A percentile compares a stretch with the other conserved stretches of the same genome.
phyloP scores from a whole-genome alignment of 2,329 filamentous ascomycete genomes.

The Iodosphaeria phyllophila region DNA sequence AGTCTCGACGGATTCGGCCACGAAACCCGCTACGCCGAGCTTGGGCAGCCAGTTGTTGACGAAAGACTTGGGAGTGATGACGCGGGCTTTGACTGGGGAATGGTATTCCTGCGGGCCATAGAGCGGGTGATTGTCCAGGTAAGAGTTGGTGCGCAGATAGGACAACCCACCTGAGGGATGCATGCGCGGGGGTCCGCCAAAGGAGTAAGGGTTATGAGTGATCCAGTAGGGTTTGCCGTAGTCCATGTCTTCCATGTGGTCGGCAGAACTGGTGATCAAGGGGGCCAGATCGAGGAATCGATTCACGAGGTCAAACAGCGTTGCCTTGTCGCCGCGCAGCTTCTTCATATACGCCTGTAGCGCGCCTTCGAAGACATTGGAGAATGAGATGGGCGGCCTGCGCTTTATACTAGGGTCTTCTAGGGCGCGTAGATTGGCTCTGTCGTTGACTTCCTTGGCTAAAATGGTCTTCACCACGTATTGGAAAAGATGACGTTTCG shows the following conservation, averaged over 20 bases:
- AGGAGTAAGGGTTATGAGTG: conserved; percentile 24
- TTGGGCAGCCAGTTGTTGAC: conserved; percentile 15
- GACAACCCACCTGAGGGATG: conserved; percentile 45
- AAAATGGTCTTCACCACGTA: too few relatives aligned
- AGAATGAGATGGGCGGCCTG: conserved; percentile 9
- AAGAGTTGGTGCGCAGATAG: conserved; percentile 36
- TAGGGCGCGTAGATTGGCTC: too few relatives aligned
- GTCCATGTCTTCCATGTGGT: conserved; percentile 8
- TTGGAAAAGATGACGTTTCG: conserved; percentile 34
- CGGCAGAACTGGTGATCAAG: conserved; percentile 9
- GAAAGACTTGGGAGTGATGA: conserved; percentile 24
- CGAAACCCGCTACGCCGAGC: conserved; percentile 36
- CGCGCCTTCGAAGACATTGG: conserved; percentile 28
- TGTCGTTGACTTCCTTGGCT: too few relatives aligned
- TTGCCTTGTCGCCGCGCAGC: conserved; percentile 29
- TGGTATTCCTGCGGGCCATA: conserved; percentile 37
- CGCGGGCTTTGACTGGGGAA: conserved; percentile 28
- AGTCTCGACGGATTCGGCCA: conserved; percentile 23
- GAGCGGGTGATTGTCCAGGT: conserved; percentile 38
- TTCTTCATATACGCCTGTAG: conserved; percentile 31
- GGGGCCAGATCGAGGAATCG: conserved; percentile 44
- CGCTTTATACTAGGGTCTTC: too few relatives aligned
- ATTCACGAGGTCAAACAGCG: conserved; percentile 34
- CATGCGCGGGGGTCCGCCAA: conserved; percentile 35
- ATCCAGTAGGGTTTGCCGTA: conserved; percentile 9